Percentiles rank a stretch among this genome's conserved stretches.
Evolutionary conservation across 441 rosid genomes (phyloP).

Genomic region (Capsella rubella): DNA sequence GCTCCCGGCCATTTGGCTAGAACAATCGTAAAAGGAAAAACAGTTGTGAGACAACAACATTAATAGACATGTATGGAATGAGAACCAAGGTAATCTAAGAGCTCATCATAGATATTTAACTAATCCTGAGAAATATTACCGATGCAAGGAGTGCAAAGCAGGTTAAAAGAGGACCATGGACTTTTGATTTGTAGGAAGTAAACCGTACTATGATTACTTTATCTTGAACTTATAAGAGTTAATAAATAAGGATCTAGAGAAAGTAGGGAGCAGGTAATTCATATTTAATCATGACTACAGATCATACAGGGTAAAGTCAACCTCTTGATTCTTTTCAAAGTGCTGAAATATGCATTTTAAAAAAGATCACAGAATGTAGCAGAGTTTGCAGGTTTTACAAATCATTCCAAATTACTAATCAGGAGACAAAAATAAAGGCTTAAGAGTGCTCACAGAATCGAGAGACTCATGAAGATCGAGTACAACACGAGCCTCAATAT

Average conservation of each 20-base stretch:
- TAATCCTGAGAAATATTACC: not conserved
- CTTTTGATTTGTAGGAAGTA: not conserved
- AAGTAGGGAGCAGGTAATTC: not conserved
- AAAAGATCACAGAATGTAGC: not conserved
- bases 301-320: not conserved
- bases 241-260: not conserved
- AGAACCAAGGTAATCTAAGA: conserved; percentile 4
- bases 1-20: conserved; percentile 75
- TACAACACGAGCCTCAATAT: conserved; percentile 97
- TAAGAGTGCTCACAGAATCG: conserved; percentile 59
- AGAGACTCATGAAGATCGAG: conserved; percentile 85
- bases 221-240: not conserved
- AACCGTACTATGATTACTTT: not conserved
- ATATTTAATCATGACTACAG: not conserved
- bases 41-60: conserved; percentile 6
- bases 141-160: not conserved
- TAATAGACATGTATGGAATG: not conserved
- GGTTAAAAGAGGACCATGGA: not conserved
- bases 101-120: not conserved
- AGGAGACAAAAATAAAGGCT: conserved; percentile 6
- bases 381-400: conserved; percentile 19
- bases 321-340: not conserved
- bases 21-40: conserved; percentile 17
- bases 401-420: not conserved
- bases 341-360: not conserved